Evolutionary conservation across 441 rosid genomes (phyloP).

Genomic region (Jatropha podagrica): DNA sequence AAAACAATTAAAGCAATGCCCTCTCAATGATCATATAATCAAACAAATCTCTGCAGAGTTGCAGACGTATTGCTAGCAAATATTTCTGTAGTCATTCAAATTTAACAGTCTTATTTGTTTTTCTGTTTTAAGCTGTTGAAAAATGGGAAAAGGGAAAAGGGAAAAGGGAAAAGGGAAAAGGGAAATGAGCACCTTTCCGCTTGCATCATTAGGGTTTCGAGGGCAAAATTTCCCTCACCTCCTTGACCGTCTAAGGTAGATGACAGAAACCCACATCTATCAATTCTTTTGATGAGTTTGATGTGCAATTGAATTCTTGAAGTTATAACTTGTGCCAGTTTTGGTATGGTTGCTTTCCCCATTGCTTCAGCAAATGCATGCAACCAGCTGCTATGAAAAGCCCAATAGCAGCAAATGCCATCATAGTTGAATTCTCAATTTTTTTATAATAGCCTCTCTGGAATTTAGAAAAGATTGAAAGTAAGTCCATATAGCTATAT

Average conservation of each 20-base stretch:
- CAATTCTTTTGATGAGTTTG: not conserved
- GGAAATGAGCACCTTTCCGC: slow-evolving; percentile 1
- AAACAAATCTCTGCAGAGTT: not conserved
- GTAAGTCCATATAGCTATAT: slow-evolving; percentile 6
- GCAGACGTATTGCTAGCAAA: not conserved
- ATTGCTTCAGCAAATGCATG: slow-evolving; percentile 71
- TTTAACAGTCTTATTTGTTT: not conserved
- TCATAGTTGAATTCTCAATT: slow-evolving; percentile 70
- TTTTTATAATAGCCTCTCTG: slow-evolving; percentile 71
- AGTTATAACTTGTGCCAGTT: slow-evolving; percentile 74
- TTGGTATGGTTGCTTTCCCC: slow-evolving; percentile 91
- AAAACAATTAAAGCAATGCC: not conserved
- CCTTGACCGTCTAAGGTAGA: slow-evolving; percentile 15
- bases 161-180: not conserved
- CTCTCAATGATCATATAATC: not conserved
- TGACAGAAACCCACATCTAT: slow-evolving; percentile 17
- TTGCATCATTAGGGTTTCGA: not conserved
- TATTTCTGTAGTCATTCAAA: not conserved
- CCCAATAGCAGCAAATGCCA: slow-evolving; percentile 64
- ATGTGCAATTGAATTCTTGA: not conserved
- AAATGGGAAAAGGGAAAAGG: not conserved
- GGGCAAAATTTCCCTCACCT: not conserved
- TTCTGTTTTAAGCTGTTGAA: not conserved
- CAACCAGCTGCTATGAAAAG: slow-evolving; percentile 74
- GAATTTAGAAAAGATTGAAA: slow-evolving; percentile 24